Conservation (phyloP, 495 filamentous ascomycete genomes). For the Trypethelium eluteriae region DNA sequence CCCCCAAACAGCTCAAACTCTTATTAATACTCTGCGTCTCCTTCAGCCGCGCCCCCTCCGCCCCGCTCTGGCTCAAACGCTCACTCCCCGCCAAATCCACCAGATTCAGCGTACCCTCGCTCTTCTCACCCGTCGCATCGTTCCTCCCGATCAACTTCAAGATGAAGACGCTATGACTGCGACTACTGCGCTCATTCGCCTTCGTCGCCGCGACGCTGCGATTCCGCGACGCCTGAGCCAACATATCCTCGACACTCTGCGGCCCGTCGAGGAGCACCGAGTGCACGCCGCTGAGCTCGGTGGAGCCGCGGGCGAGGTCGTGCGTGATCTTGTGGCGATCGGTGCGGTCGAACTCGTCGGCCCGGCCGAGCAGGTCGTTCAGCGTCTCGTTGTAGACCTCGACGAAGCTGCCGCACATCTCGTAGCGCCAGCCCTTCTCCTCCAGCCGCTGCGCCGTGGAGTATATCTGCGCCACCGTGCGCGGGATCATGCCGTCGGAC, state of each 20-base stretch:
- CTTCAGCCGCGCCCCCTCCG: slow-evolving; percentile 75
- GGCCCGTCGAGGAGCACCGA: slow-evolving; percentile 70
- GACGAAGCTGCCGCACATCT: slow-evolving; percentile 92
- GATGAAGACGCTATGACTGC: slow-evolving; percentile 94
- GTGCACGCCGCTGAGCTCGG: slow-evolving; percentile 74
- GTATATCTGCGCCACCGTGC: slow-evolving; percentile 87
- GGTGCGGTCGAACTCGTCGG: slow-evolving; percentile 70
- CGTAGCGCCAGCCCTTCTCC: slow-evolving; percentile 90
- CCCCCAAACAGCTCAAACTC: slow-evolving; percentile 81
- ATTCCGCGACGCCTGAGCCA: slow-evolving; percentile 71
- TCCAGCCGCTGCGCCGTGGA: slow-evolving; percentile 70
- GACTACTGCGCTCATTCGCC: slow-evolving; percentile 87
- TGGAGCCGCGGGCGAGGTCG: slow-evolving; percentile 71
- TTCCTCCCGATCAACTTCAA: slow-evolving; percentile 80
- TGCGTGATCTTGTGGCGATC: slow-evolving; percentile 82
- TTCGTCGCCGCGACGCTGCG: slow-evolving; percentile 91
- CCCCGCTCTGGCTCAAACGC: slow-evolving; percentile 73
- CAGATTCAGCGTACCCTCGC: slow-evolving; percentile 89
- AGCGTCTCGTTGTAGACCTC: slow-evolving; percentile 98
- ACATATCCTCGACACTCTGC: slow-evolving; percentile 67
- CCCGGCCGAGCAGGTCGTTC: slow-evolving; percentile 78
- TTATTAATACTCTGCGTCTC: slow-evolving; percentile 98
- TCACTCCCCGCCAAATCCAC: slow-evolving; percentile 95
- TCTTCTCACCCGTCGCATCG: slow-evolving; percentile 68
- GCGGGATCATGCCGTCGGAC: slow-evolving; percentile 88